phyloP scores from a whole-genome alignment of 805 yeast genomes.

The Teunomyces lycoperdinae region DNA sequence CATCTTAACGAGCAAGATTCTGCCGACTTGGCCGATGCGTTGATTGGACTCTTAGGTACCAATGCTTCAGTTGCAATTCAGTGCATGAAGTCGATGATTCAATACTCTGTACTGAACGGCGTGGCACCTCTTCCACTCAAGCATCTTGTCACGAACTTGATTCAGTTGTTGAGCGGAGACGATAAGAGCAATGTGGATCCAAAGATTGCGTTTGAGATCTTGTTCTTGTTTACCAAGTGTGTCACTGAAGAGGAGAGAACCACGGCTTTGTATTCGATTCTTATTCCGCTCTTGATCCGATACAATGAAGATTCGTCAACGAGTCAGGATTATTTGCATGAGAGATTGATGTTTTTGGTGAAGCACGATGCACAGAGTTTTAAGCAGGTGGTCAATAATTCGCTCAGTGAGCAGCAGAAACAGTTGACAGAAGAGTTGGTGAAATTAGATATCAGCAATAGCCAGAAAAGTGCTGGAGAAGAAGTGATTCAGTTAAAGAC shows the following conservation, averaged over 20 bases:
- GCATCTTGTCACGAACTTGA: slow-evolving; percentile 44
- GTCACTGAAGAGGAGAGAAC: slow-evolving; percentile 26
- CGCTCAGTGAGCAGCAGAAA: slow-evolving; percentile 41
- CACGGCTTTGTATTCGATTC: slow-evolving; percentile 27
- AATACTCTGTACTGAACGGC: slow-evolving; percentile 22
- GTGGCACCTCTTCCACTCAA: slow-evolving; percentile 40
- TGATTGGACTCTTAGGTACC: slow-evolving; percentile 21
- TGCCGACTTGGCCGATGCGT: slow-evolving; percentile 16
- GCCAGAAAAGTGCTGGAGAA: slow-evolving; percentile 13
- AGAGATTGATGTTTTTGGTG: slow-evolving; percentile 47
- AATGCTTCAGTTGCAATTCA: slow-evolving; percentile 39
- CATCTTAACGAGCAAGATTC: slow-evolving; percentile 23
- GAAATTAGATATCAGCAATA: slow-evolving; percentile 16
- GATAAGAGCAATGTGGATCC: slow-evolving; percentile 13
- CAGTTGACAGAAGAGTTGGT: slow-evolving; percentile 42
- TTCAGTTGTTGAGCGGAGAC: slow-evolving; percentile 24
- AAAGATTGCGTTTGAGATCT: slow-evolving; percentile 44
- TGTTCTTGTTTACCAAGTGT: slow-evolving; percentile 44
- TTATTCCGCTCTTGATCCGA: slow-evolving; percentile 37
- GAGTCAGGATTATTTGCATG: slow-evolving; percentile 40
- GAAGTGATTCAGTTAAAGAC: slow-evolving; percentile 47
- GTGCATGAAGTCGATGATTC: slow-evolving; percentile 59
- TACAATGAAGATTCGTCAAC: slow-evolving; percentile 17
- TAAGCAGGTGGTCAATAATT: slow-evolving; percentile 43
- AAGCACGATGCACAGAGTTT: slow-evolving; percentile 44